These are phyloP conservation scores for Puccinia horiana DNA, from an alignment of 1,284 basidiomycete species.

Conservation along the genomic window DNA sequence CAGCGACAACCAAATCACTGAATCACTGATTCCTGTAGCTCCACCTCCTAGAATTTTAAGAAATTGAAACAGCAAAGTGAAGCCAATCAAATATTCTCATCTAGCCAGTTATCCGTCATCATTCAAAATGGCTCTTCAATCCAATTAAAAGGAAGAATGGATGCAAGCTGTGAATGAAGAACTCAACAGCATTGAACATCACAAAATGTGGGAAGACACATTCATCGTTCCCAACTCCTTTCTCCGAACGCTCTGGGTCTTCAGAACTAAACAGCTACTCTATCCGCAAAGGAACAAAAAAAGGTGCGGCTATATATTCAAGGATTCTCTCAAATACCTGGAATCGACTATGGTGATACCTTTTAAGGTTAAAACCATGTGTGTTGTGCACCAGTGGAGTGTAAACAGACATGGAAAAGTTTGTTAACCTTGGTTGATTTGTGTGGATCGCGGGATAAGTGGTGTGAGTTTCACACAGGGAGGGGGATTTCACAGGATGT, in stretches of 20 bases:
- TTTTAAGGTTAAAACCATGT: not conserved
- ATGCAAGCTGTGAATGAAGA: not conserved
- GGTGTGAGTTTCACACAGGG: no score
- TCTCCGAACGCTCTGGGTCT: not conserved
- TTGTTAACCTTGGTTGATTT: no score
- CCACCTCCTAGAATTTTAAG: not conserved
- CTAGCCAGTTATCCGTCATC: not conserved
- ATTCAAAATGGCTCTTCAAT: not conserved
- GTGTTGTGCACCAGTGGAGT: no score
- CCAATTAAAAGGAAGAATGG: not conserved
- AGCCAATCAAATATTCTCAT: not conserved
- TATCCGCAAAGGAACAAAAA: not conserved
- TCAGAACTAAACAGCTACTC: conserved; percentile 9
- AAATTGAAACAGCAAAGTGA: not conserved
- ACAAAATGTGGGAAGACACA: not conserved
- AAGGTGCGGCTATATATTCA: conserved; percentile 10
- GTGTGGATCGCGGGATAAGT: no score
- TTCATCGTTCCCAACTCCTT: not conserved
- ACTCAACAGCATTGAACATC: not conserved
- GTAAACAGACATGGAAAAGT: no score
- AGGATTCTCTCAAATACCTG: not conserved
- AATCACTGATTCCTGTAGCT: not conserved
- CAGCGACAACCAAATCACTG: not conserved
- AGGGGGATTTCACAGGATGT: no score
- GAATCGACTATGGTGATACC: not conserved